phyloP scores from a whole-genome alignment of 2,329 filamentous ascomycete genomes.

The Phyllosticta citrichinensis region DNA sequence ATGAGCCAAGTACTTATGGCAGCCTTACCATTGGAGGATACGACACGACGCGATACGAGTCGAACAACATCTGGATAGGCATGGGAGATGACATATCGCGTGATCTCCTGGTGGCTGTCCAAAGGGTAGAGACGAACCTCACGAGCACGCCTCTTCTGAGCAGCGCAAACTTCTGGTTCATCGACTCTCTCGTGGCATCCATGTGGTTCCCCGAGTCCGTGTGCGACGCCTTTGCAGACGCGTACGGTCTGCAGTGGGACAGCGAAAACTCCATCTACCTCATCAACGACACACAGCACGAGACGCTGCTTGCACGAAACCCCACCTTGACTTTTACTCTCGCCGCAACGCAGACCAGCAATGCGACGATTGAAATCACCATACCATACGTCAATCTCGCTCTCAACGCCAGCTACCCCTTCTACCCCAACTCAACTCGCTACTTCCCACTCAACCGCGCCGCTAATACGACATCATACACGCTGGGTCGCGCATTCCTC shows the following conservation, averaged over 20 bases:
- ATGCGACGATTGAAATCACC: slow-evolving; percentile 20
- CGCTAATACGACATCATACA: slow-evolving; percentile 27
- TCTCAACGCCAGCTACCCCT: slow-evolving; percentile 17
- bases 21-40: slow-evolving; percentile 31
- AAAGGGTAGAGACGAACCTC: slow-evolving; percentile 17
- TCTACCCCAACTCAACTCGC: slow-evolving; percentile 15
- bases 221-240: slow-evolving; percentile 25
- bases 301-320: slow-evolving; percentile 20
- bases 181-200: slow-evolving; percentile 29
- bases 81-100: slow-evolving; percentile 21
- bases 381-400: slow-evolving; percentile 32
- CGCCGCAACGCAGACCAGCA: slow-evolving; percentile 17
- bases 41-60: slow-evolving; percentile 23
- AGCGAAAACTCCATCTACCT: slow-evolving; percentile 25
- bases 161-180: slow-evolving; percentile 20
- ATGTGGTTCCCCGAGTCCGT: slow-evolving; percentile 31
- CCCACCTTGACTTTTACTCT: slow-evolving; percentile 25
- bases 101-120: slow-evolving; percentile 20
- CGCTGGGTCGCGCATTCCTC: slow-evolving; percentile 30
- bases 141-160: slow-evolving; percentile 24
- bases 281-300: slow-evolving; percentile 27
- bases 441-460: slow-evolving; percentile 32
- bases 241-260: slow-evolving; percentile 31
- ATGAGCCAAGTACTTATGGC: slow-evolving; percentile 19
- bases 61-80: slow-evolving; percentile 19